Evolutionary conservation across 495 filamentous ascomycete genomes (phyloP), one percentile per base, ranked within the genome.

Genomic region (Symbiotaphrina buchneri): DNA sequence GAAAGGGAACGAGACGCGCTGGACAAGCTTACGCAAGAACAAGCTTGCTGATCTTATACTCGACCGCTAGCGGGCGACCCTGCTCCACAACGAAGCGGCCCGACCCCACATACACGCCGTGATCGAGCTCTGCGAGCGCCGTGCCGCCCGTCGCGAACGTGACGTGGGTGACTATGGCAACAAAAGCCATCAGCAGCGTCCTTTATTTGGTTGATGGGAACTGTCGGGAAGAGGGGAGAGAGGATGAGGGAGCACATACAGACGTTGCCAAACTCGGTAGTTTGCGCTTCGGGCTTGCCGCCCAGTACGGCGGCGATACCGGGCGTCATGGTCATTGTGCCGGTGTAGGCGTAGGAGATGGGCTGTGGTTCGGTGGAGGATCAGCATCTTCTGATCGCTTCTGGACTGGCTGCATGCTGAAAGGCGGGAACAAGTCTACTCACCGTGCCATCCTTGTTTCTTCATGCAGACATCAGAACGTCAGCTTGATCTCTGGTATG

Each of bases 21-120:
- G n/a, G n/a, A n/a, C n/a, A n/a, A n/a, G n/a, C n/a, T n/a, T n/a
- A n/a, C n/a, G n/a, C n/a, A n/a, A n/a, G n/a, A 1, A 32, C 18
- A 16, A 67, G 61, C 49, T 67, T 59, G 37, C 63, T 61, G 39
- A 73, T 53, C 42, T 61, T 58, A 41, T 71, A 71, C 51, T 71
- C 65, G 13, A 71, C 65, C 21, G 58, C 46, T 3, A 52, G 31
- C 1, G 59, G 53, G 48, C 69, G 61, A 8, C 60, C 66, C 21
- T 44, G 30, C 45, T 67, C 58, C 13, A 65, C 28, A 16, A 59
- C 47, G 43, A 73, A 71, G 6, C 53, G 49, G 10, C 65, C 66
- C 22, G 56, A 51, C 3, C 50, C 64, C 20, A 69, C 63, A 36
- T 58, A 73, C 5, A 61, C 47, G 34, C 65, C 55, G 39, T 46